Base-by-base conservation (phyloP, 2,329 filamentous ascomycete species). In the Aulographum hederae region DNA sequence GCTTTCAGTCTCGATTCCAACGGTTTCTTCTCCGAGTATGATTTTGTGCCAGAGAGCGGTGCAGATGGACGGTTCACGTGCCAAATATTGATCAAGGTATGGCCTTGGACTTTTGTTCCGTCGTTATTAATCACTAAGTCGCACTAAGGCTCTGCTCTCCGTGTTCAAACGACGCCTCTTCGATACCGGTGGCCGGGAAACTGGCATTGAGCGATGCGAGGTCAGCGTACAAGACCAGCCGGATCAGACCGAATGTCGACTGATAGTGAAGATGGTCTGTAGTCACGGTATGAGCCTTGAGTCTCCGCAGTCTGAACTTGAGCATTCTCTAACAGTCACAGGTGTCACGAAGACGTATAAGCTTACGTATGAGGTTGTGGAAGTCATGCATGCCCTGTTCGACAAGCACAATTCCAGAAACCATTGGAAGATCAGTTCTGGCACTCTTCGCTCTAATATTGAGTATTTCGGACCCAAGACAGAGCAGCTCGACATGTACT, bases 381-480 rank as follows among this genome's bases (percentile, higher is more conserved):
- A 76, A n/a, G 73, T 80, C 2, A 71, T 79, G 41, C 77, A 82
- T 46, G 79, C 79, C 34, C 70, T 78, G 30, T 86, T 86, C 48
- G 70, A 77, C 47, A 67, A 60, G 32, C 63, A 65, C 18, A 65
- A 71, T 34, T 74, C 77, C 1, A 60, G 59, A 1, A 78, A 82
- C 37, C 64, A 65, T 36, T 86, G 79, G 78, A 66, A 63, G 8
- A 80, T 85, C 35, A 70, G 74, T 12, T 73, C 78, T 3, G 63
- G 70, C 36, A 74, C 74, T 0, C 53, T 86, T 32, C 69, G 75
- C 38, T 77, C 84, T 43, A 67, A 82, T 38, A 74, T 80, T 53
- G 79, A 85, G 37, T 78, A 82, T 45, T 85, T 85, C 45, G 77
- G 78, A 0, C 75, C 76, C 1, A 78, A 77, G 4, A 81, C 80